Evolutionary conservation across 2,329 filamentous ascomycete genomes (phyloP).

Genomic region (Curvularia sp.): DNA sequence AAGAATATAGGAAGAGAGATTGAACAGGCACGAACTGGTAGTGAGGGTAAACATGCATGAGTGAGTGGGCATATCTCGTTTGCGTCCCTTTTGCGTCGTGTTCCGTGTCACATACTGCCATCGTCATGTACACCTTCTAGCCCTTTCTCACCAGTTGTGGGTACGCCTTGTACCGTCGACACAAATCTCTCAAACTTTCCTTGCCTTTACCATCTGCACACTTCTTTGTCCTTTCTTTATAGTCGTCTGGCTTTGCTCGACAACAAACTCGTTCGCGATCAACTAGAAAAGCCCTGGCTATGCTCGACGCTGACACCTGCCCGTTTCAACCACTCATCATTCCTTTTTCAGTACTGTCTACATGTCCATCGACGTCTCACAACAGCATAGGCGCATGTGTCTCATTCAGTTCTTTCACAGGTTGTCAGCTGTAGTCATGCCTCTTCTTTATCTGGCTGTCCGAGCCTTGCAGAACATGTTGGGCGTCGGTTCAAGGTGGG

Average conservation of each 20-base stretch:
- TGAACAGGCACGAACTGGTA: not conserved
- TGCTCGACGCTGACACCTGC: not conserved
- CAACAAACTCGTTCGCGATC: not conserved
- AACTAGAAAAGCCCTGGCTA: not conserved
- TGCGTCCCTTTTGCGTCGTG: too few species aligned
- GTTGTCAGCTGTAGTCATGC: not conserved
- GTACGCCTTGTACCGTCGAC: not conserved
- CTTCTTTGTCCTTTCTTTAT: not conserved
- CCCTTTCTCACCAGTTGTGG: not conserved
- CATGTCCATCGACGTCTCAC: not conserved
- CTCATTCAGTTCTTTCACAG: not conserved
- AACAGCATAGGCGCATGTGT: not conserved
- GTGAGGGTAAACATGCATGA: not conserved
- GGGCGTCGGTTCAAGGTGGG: conserved; percentile 6
- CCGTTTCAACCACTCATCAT: not conserved
- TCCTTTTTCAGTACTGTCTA: not conserved
- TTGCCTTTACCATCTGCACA: not conserved
- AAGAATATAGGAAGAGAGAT: not conserved
- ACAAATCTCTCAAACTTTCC: not conserved
- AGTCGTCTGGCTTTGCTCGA: not conserved
- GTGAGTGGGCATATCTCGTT: not conserved
- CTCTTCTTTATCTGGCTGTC: not conserved
- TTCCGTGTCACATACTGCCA: not conserved
- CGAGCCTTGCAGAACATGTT: conserved; percentile 8
- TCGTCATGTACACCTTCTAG: not conserved